Evolutionary conservation across 805 yeast genomes (phyloP).

Genomic region (Yamadazyma insecticola): DNA sequence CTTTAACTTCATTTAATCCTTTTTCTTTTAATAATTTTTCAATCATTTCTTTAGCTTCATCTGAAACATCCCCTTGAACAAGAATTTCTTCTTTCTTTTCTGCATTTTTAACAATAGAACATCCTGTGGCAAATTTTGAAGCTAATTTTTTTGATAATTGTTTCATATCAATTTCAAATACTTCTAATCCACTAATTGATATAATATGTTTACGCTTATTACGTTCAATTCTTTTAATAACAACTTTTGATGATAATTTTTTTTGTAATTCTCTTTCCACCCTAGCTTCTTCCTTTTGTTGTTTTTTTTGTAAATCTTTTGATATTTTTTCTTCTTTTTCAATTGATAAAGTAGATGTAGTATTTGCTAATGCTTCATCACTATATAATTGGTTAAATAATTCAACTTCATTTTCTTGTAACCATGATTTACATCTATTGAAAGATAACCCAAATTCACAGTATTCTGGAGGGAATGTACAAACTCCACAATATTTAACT

Average conservation of each 20-base stretch:
- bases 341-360: conserved; percentile 55
- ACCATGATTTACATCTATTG: conserved; percentile 83
- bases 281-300: conserved; percentile 79
- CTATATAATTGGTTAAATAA: conserved; percentile 58
- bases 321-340: conserved; percentile 82
- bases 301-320: conserved; percentile 78
- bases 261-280: conserved; percentile 80
- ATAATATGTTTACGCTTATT: conserved; percentile 85
- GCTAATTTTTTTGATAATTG: conserved; percentile 90
- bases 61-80: conserved; percentile 93
- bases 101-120: conserved; percentile 82
- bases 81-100: conserved; percentile 91
- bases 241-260: conserved; percentile 73
- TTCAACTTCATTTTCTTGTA: conserved; percentile 53
- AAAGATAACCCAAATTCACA: conserved; percentile 87
- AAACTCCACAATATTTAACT: conserved; percentile 70
- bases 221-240: conserved; percentile 83
- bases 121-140: conserved; percentile 93
- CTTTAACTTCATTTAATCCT: conserved; percentile 79
- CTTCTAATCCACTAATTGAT: conserved; percentile 83
- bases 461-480: conserved; percentile 83
- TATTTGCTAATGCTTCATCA: conserved; percentile 52
- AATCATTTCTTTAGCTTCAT: conserved; percentile 78
- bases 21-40: conserved; percentile 68
- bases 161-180: conserved; percentile 83